These are phyloP conservation scores for Melampsora americana DNA, from an alignment of 1,284 basidiomycete species.

Conservation along the genomic window DNA sequence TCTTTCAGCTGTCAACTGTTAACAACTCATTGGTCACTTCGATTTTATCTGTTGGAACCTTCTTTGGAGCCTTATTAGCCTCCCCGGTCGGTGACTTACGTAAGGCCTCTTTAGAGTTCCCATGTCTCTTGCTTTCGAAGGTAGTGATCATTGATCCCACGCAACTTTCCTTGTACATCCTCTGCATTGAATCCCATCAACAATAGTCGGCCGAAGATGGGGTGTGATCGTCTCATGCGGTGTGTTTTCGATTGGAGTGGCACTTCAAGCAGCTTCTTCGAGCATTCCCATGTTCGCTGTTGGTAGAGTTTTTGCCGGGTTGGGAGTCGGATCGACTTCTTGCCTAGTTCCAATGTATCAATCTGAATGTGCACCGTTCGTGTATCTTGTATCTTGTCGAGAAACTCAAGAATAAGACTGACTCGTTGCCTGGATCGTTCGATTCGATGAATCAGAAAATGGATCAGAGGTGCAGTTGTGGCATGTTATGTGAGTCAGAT, in stretches of 20 bases:
- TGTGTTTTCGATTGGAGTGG: slow-evolving; percentile 12
- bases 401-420: neutral
- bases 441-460: slow-evolving; percentile 36
- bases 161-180: neutral
- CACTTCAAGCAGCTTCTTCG: slow-evolving; percentile 9
- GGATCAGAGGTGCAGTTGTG: slow-evolving; percentile 52
- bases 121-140: neutral
- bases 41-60: slow-evolving; percentile 10
- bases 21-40: slow-evolving; percentile 4
- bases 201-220: neutral
- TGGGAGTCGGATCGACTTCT: slow-evolving; percentile 51
- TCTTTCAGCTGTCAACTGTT: neutral
- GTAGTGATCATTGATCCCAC: neutral
- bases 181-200: neutral
- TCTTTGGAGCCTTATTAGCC: neutral
- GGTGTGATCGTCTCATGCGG: slow-evolving; percentile 1
- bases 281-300: slow-evolving; percentile 47
- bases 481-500: slow-evolving; percentile 52
- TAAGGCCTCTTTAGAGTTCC: too few relatives aligned
- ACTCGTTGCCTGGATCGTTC: neutral
- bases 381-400: slow-evolving; percentile 21
- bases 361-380: too few relatives aligned
- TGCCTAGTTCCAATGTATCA: slow-evolving; percentile 51
- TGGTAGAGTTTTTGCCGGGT: slow-evolving; percentile 51
- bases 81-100: neutral